Evolutionary conservation across 306 rosid genomes (phyloP).

Genomic region (Corylus avellana): DNA sequence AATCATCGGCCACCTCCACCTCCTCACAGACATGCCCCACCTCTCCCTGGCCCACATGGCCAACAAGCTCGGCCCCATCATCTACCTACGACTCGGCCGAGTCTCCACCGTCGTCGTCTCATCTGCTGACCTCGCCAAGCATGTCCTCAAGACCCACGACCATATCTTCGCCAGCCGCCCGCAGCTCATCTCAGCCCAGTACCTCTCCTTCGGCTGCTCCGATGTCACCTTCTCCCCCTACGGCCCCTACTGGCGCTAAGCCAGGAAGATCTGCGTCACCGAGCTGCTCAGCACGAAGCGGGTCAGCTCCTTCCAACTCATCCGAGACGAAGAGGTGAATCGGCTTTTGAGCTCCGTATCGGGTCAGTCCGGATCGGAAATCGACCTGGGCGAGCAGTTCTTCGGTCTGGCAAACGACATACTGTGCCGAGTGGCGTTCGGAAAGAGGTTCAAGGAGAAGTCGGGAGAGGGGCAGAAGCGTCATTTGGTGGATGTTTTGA

Average conservation of each 20-base stretch:
- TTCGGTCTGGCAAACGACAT: slow-evolving; percentile 34
- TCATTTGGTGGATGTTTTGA: slow-evolving; percentile 24
- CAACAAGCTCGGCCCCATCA: slow-evolving; percentile 38
- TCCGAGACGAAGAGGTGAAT: slow-evolving; percentile 33
- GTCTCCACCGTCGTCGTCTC: slow-evolving; percentile 37
- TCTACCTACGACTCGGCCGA: slow-evolving; percentile 41
- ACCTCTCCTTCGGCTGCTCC: slow-evolving; percentile 46
- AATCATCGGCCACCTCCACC: slow-evolving; percentile 46
- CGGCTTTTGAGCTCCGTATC: slow-evolving; percentile 24
- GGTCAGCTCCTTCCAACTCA: slow-evolving; percentile 28
- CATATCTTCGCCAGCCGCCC: slow-evolving; percentile 41
- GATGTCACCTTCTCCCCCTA: slow-evolving; percentile 46
- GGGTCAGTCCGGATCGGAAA: neutral
- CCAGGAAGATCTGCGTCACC: slow-evolving; percentile 37
- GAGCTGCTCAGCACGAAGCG: slow-evolving; percentile 40
- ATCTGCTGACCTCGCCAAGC: slow-evolving; percentile 35
- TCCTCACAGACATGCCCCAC: slow-evolving; percentile 31
- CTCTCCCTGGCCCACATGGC: slow-evolving; percentile 20
- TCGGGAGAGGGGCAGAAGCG: slow-evolving; percentile 22
- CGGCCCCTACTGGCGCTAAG: slow-evolving; percentile 49
- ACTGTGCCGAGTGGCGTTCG: slow-evolving; percentile 40
- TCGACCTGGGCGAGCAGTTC: slow-evolving; percentile 28
- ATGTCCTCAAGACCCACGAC: slow-evolving; percentile 43
- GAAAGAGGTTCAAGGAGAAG: slow-evolving; percentile 30
- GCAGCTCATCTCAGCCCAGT: slow-evolving; percentile 35